phyloP scores from a whole-genome alignment of 2,329 filamentous ascomycete species.

The Coniella lustricola region DNA sequence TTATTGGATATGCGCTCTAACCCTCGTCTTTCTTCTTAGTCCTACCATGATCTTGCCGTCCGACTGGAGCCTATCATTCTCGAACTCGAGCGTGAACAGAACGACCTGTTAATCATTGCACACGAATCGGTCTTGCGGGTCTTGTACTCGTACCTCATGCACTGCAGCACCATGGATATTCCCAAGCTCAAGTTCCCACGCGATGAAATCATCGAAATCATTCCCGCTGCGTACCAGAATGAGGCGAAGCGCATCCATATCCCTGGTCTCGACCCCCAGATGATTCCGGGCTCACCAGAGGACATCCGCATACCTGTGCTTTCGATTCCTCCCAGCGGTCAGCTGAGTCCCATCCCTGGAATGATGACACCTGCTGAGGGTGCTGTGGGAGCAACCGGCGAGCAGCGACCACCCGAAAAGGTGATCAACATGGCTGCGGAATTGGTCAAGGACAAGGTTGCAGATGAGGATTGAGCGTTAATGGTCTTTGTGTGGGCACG shows the following conservation, averaged over 20 bases:
- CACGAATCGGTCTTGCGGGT: slow-evolving; percentile 97
- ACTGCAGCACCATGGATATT: slow-evolving; percentile 91
- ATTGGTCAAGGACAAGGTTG: slow-evolving; percentile 44
- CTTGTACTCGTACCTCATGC: slow-evolving; percentile 96
- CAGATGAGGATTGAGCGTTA: slow-evolving; percentile 49
- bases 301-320: slow-evolving; percentile 74
- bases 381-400: slow-evolving; percentile 25
- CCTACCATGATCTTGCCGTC: slow-evolving; percentile 97
- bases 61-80: slow-evolving; percentile 96
- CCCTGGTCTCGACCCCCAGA: slow-evolving; percentile 55
- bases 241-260: slow-evolving; percentile 88
- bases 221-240: slow-evolving; percentile 95
- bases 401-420: slow-evolving; percentile 35
- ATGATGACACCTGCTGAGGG: slow-evolving; percentile 40
- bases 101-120: slow-evolving; percentile 95
- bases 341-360: slow-evolving; percentile 39
- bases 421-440: slow-evolving; percentile 44
- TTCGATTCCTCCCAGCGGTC: slow-evolving; percentile 31
- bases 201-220: slow-evolving; percentile 97
- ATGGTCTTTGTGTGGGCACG: neutral
- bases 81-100: slow-evolving; percentile 92
- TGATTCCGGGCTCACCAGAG: slow-evolving; percentile 72
- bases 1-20: slow-evolving; percentile 1
- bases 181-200: slow-evolving; percentile 88
- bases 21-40: slow-evolving; percentile 43